These are phyloP conservation scores for Xylona heveae DNA, from an alignment of 495 filamentous ascomycete genomes.

Conservation along the genomic window DNA sequence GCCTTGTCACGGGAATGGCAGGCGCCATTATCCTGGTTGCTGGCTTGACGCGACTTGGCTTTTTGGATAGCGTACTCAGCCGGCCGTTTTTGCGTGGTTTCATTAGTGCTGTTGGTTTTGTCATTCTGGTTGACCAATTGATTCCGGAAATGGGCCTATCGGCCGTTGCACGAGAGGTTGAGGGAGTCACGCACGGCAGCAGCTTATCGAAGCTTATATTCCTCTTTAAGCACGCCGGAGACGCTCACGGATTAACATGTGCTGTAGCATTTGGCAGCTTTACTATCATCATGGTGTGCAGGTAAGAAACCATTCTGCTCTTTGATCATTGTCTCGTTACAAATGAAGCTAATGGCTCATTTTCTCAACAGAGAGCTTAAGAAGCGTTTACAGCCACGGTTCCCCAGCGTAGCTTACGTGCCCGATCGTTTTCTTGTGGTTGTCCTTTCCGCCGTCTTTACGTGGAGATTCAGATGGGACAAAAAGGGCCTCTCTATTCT, in stretches of 20 bases:
- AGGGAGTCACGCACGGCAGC: conserved; percentile 53
- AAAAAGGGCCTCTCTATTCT: conserved; percentile 60
- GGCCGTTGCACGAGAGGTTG: conserved; percentile 29
- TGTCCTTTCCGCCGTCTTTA: conserved; percentile 60
- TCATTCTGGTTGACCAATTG: conserved; percentile 88
- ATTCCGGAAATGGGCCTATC: conserved; percentile 73
- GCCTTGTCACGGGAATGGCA: conserved; percentile 71
- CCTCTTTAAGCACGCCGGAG: conserved; percentile 37
- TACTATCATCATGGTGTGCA: conserved; percentile 66
- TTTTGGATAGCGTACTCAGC: conserved; percentile 84
- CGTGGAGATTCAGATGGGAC: conserved; percentile 66
- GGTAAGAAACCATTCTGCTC: conserved; percentile 23
- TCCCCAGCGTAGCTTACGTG: conserved; percentile 65
- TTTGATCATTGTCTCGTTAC: not conserved
- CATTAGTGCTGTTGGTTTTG: conserved; percentile 87
- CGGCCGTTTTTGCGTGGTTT: conserved; percentile 85
- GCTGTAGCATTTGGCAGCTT: conserved; percentile 63
- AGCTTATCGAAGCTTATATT: conserved; percentile 71
- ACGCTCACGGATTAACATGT: conserved; percentile 52
- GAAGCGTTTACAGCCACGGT: conserved; percentile 56
- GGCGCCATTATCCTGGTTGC: conserved; percentile 72
- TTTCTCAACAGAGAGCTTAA: conserved; percentile 42
- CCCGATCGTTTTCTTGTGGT: conserved; percentile 89
- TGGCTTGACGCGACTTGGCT: conserved; percentile 70
- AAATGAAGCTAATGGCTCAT: conserved; percentile 4